Evolutionary conservation across 2,329 filamentous ascomycete species (phyloP).

Genomic region (Lizonia empirigonia): DNA sequence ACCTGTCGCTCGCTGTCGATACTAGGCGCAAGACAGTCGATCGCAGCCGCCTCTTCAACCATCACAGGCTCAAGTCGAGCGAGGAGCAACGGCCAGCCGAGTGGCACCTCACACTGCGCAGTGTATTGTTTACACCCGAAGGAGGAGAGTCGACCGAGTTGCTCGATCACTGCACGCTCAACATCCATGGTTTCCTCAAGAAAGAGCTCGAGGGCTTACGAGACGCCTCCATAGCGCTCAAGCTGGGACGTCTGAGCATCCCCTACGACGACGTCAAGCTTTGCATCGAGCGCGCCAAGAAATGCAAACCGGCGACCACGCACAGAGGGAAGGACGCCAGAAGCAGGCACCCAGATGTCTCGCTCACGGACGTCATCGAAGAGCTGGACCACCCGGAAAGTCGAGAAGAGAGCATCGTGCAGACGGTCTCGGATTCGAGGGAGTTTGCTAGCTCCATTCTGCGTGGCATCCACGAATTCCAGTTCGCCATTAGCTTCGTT

Average conservation of each 20-base stretch:
- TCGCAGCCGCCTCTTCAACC: slow-evolving; percentile 84
- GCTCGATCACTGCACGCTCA: slow-evolving; percentile 84
- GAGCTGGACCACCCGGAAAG: slow-evolving; percentile 74
- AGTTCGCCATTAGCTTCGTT: slow-evolving; percentile 91
- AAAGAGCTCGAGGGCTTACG: slow-evolving; percentile 83
- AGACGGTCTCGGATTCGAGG: slow-evolving; percentile 87
- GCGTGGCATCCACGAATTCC: slow-evolving; percentile 92
- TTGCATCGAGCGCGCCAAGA: slow-evolving; percentile 63
- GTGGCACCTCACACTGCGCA: slow-evolving; percentile 87
- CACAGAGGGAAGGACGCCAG: slow-evolving; percentile 25
- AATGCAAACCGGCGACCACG: slow-evolving; percentile 43
- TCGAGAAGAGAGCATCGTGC: slow-evolving; percentile 71
- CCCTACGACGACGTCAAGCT: slow-evolving; percentile 83
- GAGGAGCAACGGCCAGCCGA: slow-evolving; percentile 79
- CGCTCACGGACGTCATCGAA: slow-evolving; percentile 74
- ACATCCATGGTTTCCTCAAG: slow-evolving; percentile 89
- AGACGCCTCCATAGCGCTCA: slow-evolving; percentile 87
- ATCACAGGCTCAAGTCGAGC: slow-evolving; percentile 53
- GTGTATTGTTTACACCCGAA: slow-evolving; percentile 85
- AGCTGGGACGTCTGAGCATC: slow-evolving; percentile 86
- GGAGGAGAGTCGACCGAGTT: slow-evolving; percentile 85
- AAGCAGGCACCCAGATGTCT: slow-evolving; percentile 59
- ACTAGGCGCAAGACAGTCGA: slow-evolving; percentile 91
- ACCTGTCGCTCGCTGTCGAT: slow-evolving; percentile 84
- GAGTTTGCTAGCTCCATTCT: slow-evolving; percentile 90